Base-by-base conservation (phyloP, 495 filamentous ascomycete species). In the Hypoxylon cercidicola region DNA sequence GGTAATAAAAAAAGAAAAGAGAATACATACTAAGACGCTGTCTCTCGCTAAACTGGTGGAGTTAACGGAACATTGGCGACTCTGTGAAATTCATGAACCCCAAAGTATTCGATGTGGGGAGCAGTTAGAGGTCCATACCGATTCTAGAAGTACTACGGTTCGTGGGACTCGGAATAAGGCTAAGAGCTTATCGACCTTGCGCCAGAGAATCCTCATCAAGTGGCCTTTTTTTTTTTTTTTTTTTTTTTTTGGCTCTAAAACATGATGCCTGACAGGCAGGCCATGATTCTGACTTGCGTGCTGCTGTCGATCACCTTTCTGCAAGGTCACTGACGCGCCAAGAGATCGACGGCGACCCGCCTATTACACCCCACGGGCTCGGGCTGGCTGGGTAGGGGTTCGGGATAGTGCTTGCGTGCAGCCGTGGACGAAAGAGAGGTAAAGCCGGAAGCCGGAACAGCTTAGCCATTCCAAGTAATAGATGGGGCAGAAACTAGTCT, bases 331-430 rank as follows among this genome's bases (percentile, higher is more conserved):
- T 52, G 57, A 46, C 37, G 32, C 28, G 45, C 40, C 39, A 60
- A 66, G 51, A 50, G 62, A 66, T 66, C 62, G 47, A 55, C 56
- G 39, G 28, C 50, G 53, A 44, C 49, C 51, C 57, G 41, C 41
- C 56, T 60, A 37, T 43, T 43, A 13, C 3, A 48, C 41, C 57
- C 48, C 28, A 48, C 20, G 34, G 43, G 43, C 43, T 45, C 20
- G 12, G n/a, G n/a, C n/a, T n/a, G 19, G 43, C 20, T 45, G 39
- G 37, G 46, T 57, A 21, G 25, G 44, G 50, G 32, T 37, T 45
- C 13, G 34, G 47, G 16, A 34, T 20, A 9, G 35, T 16, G 34
- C 32, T 53, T 23, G 46, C 1, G 18, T 48, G 34, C 21, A 20
- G 46, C 12, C 40, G 30, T 39, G 43, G 23, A 25, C n/a, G 45